Evolutionary conservation across 805 yeast genomes (phyloP), one percentile per base, ranked within the genome.

Genomic region (Yarrowia sp.): DNA sequence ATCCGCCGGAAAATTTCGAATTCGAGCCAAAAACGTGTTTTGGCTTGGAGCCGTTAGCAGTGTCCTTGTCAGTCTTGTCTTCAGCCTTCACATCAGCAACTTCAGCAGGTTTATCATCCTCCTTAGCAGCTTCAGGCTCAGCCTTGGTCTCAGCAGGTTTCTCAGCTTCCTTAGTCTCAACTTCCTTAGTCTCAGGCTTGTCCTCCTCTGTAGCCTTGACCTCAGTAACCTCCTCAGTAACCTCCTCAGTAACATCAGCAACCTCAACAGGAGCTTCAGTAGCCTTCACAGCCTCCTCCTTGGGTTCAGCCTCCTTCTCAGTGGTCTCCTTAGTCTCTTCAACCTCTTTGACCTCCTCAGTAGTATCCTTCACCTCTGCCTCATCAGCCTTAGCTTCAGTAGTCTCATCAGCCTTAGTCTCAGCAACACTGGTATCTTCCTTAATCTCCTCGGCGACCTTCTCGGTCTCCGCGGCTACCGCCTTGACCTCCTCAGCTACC

Each of bases 1-100:
- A 32, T 14, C 61, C 42, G 10, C 60, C 64, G 0, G 67, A 44
- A 18, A 67, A 68, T 53, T 65, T 65, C 17, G 68, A 36, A 15
- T 51, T 35, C 14, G 67, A 38, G 3, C 81, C 82, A 71, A 81
- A 81, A 3, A 79, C 71, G 2, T 55, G 62, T 31, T 55, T 55
- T 17, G 51, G 64, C 35, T 43, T 44, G 5, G 62, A n/a, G 31
- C 32, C 42, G 10, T 41, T 22, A 4, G 28, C 28, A 22, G 32
- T 10, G 2, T 18, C 6, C 35, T n/a, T n/a, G n/a, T 36, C 60
- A 8, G 43, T 18, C 14, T 22, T 38, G 33, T 32, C 36, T 33
- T 36, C 43, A 14, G 58, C 36, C 4, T 17, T 42, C 8, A 6
- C 28, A 10, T n/a, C 32, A 50, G 58, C 8, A 4, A 14, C 8